Evolutionary conservation across 2,329 filamentous ascomycete genomes (phyloP), one percentile per base, ranked within the genome.

Genomic region (Aspergillus flavus): DNA sequence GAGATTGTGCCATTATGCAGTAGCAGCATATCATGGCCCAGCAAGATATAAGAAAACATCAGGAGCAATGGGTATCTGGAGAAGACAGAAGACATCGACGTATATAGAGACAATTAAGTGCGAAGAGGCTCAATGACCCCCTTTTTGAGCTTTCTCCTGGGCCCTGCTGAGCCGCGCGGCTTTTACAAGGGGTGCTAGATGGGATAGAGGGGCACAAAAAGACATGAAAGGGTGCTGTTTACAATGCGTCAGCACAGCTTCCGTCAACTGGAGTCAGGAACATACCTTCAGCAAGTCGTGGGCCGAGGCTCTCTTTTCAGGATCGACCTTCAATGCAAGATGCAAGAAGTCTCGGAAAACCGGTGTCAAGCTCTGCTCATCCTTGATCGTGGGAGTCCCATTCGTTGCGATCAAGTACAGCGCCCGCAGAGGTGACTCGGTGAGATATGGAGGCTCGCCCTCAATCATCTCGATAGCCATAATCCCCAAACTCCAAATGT

Each of bases 401-500:
- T 97, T 97, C 39, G 95, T 98, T 59, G 95, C 95, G 77, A 99
- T 99, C 71, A 99, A 82, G 85, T 95, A 99, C 43, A 99, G 85
- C 1, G 95, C 95, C 64, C 94, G 89, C 28, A 99, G 85, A 6
- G 95, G 95, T 43, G 93, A 96, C 78, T 99, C 95, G 45, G 94
- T 98, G 63, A 99, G 84, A 76, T 98, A 99, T 28, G 95, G 95
- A 14, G 95, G 95, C 78, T 98, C 95, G 76, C 94, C 95, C 81
- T 98, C 95, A 68, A 99, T 97, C 95, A 99, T 99, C 80, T 99
- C 95, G 73, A 99, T 98, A 9, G 95, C 93, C 95, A 99, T 98
- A 81, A 99, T 99, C 63, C 95, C 95, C 52, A 99, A 83, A 63
- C 92, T 96, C 95, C 95, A 99, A 70, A 99, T 97, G 75, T 99